Percentiles rank a stretch among this genome's conserved stretches.
phyloP scores from a whole-genome alignment of 192 early-diverging fungal species.

The Physocladia obscura region DNA sequence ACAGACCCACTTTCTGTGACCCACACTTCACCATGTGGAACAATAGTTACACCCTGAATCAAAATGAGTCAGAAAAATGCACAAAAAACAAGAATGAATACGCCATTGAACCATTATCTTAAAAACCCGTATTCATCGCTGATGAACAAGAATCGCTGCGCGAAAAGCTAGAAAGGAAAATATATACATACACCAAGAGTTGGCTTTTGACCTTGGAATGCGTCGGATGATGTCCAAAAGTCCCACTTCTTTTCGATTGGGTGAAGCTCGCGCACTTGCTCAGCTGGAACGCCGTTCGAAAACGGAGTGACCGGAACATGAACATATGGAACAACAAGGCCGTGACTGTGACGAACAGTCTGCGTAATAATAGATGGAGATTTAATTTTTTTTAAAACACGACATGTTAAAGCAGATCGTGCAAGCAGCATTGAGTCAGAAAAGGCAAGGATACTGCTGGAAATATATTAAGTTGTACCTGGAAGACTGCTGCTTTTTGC shows the following conservation, averaged over 20 bases:
- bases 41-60: slow-evolving; percentile 39
- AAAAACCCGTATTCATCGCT: not conserved
- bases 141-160: not conserved
- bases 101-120: not conserved
- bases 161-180: not conserved
- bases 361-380: not conserved
- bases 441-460: not conserved
- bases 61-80: slow-evolving; percentile 10
- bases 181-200: slow-evolving; percentile 31
- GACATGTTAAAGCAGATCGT: not conserved
- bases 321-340: slow-evolving; percentile 50
- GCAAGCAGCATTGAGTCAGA: not conserved
- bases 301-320: slow-evolving; percentile 45
- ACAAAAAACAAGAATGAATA: too few relatives aligned
- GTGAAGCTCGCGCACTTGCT: slow-evolving; percentile 49
- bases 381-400: not conserved
- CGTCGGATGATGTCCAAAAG: slow-evolving; percentile 57
- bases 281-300: slow-evolving; percentile 50
- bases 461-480: slow-evolving; percentile 1
- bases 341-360: slow-evolving; percentile 36
- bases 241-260: slow-evolving; percentile 55
- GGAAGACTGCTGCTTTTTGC: slow-evolving; percentile 1
- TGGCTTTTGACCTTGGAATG: slow-evolving; percentile 44
- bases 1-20: slow-evolving; percentile 42
- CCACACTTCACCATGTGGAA: slow-evolving; percentile 54